These are phyloP conservation scores for Penicillium fuscoglaucum DNA, from an alignment of 2,329 filamentous ascomycete genomes.

Conservation along the genomic window DNA sequence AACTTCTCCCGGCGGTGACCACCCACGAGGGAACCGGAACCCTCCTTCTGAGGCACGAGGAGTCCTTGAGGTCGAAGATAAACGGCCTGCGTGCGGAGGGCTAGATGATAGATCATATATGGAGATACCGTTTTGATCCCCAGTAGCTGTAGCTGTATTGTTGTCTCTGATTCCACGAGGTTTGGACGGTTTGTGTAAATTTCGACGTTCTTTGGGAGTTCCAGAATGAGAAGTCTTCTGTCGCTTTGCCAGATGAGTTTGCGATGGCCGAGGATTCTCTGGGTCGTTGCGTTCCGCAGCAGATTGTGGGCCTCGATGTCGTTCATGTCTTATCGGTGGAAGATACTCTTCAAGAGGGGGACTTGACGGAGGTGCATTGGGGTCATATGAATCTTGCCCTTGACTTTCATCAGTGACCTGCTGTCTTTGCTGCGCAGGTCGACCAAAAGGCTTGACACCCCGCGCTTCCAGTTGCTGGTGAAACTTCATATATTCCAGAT, in stretches of 20 bases:
- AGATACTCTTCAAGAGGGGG: conserved; percentile 34
- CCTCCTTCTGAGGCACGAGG: conserved; percentile 24
- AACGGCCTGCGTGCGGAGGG: conserved; percentile 42
- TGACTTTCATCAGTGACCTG: conserved; percentile 33
- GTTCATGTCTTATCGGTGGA: conserved; percentile 25
- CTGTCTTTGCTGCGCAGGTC: conserved; percentile 22
- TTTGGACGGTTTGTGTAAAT: conserved; percentile 12
- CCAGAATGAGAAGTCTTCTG: conserved; percentile 34
- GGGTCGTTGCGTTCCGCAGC: conserved; percentile 1
- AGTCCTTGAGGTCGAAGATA: conserved; percentile 27
- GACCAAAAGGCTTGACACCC: conserved; percentile 46
- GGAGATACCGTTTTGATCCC: conserved; percentile 3
- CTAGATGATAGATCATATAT: conserved; percentile 41
- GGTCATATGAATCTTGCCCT: conserved; percentile 35
- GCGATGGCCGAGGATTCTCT: conserved; percentile 4
- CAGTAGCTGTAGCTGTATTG: conserved; percentile 17
- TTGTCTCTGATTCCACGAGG: conserved; percentile 33
- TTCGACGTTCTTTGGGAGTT: conserved; percentile 10
- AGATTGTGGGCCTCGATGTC: conserved; percentile 2
- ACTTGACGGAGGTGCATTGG: conserved; percentile 34
- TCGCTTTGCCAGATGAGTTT: conserved; percentile 34
- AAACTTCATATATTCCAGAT: conserved; percentile 49
- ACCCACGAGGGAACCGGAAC: conserved; percentile 42
- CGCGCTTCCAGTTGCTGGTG: conserved; percentile 41
- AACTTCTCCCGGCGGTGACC: conserved; percentile 31